A percentile compares a stretch with the other conserved stretches of the same genome.
Evolutionary conservation across 2,329 filamentous ascomycete species (phyloP).

Genomic region (Pseudogymnoascus sp.): DNA sequence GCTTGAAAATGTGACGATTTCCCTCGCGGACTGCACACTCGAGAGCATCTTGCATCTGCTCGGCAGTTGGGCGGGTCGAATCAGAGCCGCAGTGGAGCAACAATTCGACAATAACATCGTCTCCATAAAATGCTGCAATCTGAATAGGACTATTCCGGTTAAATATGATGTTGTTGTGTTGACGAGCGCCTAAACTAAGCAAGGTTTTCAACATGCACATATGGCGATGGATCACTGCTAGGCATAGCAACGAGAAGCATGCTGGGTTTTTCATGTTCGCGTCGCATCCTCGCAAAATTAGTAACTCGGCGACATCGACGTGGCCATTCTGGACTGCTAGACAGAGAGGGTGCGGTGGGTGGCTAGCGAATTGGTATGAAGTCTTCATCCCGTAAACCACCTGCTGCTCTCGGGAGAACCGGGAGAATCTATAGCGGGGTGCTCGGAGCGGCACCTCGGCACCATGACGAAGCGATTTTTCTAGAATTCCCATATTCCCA

Average conservation of each 20-base stretch:
- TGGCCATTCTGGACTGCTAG: neutral
- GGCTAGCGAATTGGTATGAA: neutral
- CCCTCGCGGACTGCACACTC: neutral
- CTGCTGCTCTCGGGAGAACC: no score
- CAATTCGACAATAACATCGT: no score
- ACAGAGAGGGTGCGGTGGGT: neutral
- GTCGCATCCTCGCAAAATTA: neutral
- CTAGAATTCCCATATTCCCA: neutral
- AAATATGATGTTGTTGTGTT: no score
- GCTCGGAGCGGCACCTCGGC: neutral
- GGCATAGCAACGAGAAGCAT: neutral
- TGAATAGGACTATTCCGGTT: no score
- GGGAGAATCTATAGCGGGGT: neutral
- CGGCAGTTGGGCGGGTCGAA: no score
- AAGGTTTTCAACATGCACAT: neutral
- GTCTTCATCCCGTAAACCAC: neutral
- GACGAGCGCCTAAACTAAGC: no score
- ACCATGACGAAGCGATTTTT: neutral
- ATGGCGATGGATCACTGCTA: neutral
- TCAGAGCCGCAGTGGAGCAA: no score
- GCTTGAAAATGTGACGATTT: neutral
- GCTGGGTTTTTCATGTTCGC: neutral
- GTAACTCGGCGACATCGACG: neutral
- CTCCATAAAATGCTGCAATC: no score
- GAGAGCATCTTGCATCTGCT: no score